These are phyloP conservation scores for Phytopythium ostracodes DNA, from an alignment of 352 stramenopile genomes.

Conservation along the genomic window DNA sequence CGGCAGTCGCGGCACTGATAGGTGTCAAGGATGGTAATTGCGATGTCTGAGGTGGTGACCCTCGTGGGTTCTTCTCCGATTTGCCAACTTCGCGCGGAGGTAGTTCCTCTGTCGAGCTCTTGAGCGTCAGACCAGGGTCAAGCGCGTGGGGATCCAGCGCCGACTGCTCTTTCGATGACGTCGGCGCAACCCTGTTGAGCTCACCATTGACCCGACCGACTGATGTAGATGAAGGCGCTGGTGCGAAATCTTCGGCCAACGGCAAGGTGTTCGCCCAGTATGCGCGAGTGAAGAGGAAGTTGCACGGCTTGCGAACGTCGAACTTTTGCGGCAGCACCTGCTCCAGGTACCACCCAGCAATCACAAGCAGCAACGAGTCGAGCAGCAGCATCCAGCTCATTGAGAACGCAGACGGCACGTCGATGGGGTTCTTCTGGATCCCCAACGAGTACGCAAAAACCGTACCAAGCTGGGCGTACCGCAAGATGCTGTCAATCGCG, in stretches of 20 bases:
- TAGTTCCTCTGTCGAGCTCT: background rate
- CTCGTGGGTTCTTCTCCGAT: background rate
- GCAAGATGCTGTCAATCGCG: constrained; percentile 54
- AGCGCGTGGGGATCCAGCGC: background rate
- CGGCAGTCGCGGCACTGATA: background rate
- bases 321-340: constrained; percentile 91
- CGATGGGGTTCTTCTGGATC: constrained; percentile 25
- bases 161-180: background rate
- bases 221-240: background rate
- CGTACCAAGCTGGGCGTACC: constrained; percentile 52
- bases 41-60: constrained; percentile 20
- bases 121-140: background rate
- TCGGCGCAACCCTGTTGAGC: background rate
- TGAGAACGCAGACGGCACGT: constrained; percentile 34
- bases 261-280: background rate
- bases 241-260: background rate
- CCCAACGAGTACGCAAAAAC: constrained; percentile 60
- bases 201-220: background rate
- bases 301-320: constrained; percentile 83
- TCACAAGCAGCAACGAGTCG: constrained; percentile 79
- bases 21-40: background rate
- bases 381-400: constrained; percentile 69
- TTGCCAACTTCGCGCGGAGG: background rate
- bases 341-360: constrained; percentile 90
- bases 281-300: constrained; percentile 83